A percentile compares a stretch with the other conserved stretches of the same genome.
phyloP scores from a whole-genome alignment of 2,329 filamentous ascomycete species.

The Tolypocladium pustulatum region DNA sequence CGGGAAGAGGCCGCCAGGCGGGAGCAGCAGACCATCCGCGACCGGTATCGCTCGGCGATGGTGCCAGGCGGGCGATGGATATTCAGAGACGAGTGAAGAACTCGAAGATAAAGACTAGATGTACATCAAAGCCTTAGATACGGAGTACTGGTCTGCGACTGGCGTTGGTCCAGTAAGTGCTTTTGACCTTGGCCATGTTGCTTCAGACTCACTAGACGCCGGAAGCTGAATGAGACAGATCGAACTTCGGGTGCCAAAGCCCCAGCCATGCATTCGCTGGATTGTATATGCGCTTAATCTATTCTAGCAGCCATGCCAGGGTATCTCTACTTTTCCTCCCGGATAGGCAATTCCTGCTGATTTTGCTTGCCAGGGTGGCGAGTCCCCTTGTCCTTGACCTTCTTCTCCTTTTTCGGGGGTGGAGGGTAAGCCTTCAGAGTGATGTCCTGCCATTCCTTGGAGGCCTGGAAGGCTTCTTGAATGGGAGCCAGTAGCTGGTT shows the following conservation, averaged over 20 bases:
- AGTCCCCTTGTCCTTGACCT: slow-evolving; percentile 65
- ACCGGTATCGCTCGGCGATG: slow-evolving; percentile 75
- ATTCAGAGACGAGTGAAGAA: slow-evolving; percentile 63
- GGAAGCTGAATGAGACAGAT: background rate
- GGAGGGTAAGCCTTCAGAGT: slow-evolving; percentile 74
- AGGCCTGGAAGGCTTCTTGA: slow-evolving; percentile 58
- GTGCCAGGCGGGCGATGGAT: slow-evolving; percentile 64
- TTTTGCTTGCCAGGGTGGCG: slow-evolving; percentile 40
- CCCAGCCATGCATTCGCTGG: background rate
- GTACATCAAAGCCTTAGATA: background rate
- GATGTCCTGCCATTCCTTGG: slow-evolving; percentile 62
- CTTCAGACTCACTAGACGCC: background rate
- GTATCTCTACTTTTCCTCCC: background rate
- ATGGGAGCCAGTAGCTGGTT: slow-evolving; percentile 69
- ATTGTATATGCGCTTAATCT: background rate
- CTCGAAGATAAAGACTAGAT: background rate
- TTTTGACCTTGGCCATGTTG: background rate
- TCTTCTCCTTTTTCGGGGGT: slow-evolving; percentile 59
- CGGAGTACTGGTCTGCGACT: background rate
- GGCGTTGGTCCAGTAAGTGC: background rate
- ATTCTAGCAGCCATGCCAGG: background rate
- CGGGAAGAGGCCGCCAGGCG: slow-evolving; percentile 52
- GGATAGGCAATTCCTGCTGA: slow-evolving; percentile 2
- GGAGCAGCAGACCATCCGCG: slow-evolving; percentile 55
- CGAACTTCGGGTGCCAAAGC: background rate